Percentiles rank a stretch among this genome's conserved stretches.
Conservation (phyloP, 192 early-diverging fungal genomes). For the Geranomyces michiganensis region DNA sequence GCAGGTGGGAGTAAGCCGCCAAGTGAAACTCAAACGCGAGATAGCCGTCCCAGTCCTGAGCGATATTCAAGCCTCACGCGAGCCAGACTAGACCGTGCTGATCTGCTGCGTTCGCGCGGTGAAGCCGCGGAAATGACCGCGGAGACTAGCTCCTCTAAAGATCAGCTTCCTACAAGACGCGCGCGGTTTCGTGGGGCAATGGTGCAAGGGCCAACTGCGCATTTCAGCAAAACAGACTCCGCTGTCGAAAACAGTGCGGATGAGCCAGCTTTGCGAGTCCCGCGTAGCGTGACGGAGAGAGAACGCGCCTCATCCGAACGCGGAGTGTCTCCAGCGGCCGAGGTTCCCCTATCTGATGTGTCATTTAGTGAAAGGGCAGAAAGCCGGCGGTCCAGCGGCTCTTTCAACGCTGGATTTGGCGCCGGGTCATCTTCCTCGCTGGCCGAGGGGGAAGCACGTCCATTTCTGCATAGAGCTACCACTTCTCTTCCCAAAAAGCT, state of each 20-base stretch:
- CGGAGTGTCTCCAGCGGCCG: slow-evolving; percentile 5
- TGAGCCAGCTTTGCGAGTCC: neutral
- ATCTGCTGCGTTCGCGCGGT: no score
- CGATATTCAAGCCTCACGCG: no score
- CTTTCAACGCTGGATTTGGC: no score
- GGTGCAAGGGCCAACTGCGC: neutral
- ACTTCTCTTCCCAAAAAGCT: slow-evolving; percentile 12
- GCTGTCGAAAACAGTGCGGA: neutral
- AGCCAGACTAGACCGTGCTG: no score
- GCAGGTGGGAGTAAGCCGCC: no score
- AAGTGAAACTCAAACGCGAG: no score
- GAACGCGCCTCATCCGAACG: no score
- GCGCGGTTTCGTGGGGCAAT: neutral
- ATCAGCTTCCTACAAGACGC: slow-evolving; percentile 3
- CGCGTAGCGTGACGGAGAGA: neutral
- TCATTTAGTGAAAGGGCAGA: no score
- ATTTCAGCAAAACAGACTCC: slow-evolving; percentile 1
- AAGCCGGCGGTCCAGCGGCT: no score
- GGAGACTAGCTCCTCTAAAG: neutral
- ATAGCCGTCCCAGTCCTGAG: no score
- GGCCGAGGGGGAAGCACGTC: neutral
- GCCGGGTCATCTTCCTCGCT: no score
- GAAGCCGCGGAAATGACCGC: no score
- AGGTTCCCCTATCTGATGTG: neutral
- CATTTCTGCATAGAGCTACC: slow-evolving; percentile 4